These are phyloP conservation scores for Russula abietina DNA, from an alignment of 768 basidiomycete genomes.

Conservation along the genomic window DNA sequence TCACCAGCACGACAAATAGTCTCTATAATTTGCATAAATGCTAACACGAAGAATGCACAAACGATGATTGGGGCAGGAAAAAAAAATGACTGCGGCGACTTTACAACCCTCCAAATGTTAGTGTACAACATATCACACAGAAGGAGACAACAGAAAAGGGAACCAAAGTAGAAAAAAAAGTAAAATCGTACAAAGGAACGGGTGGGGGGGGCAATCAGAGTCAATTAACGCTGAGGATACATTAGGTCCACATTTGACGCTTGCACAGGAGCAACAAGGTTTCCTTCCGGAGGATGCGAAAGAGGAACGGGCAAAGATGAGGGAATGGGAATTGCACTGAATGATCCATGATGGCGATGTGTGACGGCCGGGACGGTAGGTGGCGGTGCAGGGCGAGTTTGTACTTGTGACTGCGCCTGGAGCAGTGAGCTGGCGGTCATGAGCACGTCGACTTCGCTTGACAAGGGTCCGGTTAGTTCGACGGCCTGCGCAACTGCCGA, in stretches of 20 bases:
- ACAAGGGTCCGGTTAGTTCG: slow-evolving; percentile 62
- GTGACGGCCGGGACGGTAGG: slow-evolving; percentile 29
- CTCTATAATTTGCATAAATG: slow-evolving; percentile 24
- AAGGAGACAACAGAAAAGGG: slow-evolving; percentile 9
- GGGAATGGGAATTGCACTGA: slow-evolving; percentile 23
- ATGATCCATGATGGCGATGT: slow-evolving; percentile 33
- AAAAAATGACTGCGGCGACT: slow-evolving; percentile 13
- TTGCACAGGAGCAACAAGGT: background rate
- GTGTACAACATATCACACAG: slow-evolving; percentile 23
- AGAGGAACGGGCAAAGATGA: background rate
- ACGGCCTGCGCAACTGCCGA: slow-evolving; percentile 81
- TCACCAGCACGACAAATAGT: slow-evolving; percentile 1
- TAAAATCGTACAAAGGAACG: slow-evolving; percentile 7
- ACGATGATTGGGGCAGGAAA: background rate
- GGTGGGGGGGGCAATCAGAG: slow-evolving; percentile 13
- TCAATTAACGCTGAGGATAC: slow-evolving; percentile 23
- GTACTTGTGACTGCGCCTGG: slow-evolving; percentile 36
- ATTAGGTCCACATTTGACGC: slow-evolving; percentile 14
- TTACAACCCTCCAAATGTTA: slow-evolving; percentile 23
- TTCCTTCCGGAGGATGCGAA: slow-evolving; percentile 19
- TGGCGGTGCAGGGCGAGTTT: slow-evolving; percentile 22
- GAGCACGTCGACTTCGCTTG: slow-evolving; percentile 76
- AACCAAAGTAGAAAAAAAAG: slow-evolving; percentile 5
- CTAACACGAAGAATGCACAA: slow-evolving; percentile 15
- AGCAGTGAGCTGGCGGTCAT: slow-evolving; percentile 57